Conservation (phyloP, 192 early-diverging fungal genomes). For the Chytriomyces sp. region DNA sequence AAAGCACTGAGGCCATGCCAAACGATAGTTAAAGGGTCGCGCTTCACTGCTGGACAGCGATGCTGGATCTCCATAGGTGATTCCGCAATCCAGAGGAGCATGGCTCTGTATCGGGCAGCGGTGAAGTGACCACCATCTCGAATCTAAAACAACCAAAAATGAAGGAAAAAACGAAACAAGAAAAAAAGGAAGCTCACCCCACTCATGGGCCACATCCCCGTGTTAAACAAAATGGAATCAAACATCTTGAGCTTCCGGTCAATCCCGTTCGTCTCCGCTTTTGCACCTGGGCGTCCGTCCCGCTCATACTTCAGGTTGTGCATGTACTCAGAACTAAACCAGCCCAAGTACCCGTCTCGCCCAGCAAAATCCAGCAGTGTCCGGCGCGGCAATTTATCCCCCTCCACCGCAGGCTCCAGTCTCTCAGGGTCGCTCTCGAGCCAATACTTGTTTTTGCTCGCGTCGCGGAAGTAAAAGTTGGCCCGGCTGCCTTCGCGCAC, state of each 20-base stretch:
- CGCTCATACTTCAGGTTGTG: neutral
- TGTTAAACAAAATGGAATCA: neutral
- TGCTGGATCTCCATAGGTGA: neutral
- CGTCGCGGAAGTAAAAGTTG: neutral
- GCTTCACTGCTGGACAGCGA: neutral
- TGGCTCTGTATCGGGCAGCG: neutral
- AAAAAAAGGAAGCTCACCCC: neutral
- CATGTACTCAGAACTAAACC: neutral
- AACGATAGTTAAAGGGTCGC: neutral
- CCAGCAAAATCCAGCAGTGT: neutral
- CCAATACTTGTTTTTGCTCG: neutral
- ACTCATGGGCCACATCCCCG: neutral
- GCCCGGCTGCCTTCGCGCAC: neutral
- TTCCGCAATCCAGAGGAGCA: neutral
- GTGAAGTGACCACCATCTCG: conserved; percentile 15
- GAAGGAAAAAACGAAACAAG: neutral
- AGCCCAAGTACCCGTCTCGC: neutral
- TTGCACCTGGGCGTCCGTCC: neutral
- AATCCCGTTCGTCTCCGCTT: neutral
- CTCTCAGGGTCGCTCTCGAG: too few species aligned
- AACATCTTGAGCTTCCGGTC: neutral
- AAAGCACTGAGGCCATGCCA: neutral
- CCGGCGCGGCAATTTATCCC: neutral
- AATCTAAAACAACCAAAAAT: neutral
- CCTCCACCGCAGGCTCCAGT: too few species aligned